phyloP scores from a whole-genome alignment of 352 stramenopile genomes.

The Pythium chondricola region DNA sequence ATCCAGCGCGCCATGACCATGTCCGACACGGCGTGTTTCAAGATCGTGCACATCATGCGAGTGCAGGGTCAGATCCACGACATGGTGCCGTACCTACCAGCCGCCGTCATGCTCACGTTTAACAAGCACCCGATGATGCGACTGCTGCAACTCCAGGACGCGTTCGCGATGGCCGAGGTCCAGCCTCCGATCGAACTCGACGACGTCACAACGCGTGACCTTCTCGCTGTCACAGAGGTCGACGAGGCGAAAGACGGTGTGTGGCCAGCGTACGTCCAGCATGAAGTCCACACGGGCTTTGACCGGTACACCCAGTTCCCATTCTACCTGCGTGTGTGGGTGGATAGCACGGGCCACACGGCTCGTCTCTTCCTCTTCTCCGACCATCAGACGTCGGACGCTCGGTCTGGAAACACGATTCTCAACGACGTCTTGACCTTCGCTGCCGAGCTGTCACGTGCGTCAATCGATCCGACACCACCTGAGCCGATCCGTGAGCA shows the following conservation, averaged over 20 bases:
- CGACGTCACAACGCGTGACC: conserved; percentile 19
- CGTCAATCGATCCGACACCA: conserved; percentile 13
- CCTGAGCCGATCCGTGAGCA: not conserved
- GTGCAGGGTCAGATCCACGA: conserved; percentile 26
- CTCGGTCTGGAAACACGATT: conserved; percentile 25
- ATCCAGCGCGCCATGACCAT: conserved; percentile 32
- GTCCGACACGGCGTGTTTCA: conserved; percentile 14
- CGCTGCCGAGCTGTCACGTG: conserved; percentile 11
- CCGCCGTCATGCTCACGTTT: conserved; percentile 27
- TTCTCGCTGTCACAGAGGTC: conserved; percentile 15
- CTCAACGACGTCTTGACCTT: conserved; percentile 33
- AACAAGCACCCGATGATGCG: conserved; percentile 43
- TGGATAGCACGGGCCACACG: conserved; percentile 15
- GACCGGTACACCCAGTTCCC: conserved; percentile 43
- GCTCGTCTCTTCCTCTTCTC: conserved; percentile 36
- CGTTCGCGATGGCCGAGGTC: conserved; percentile 34
- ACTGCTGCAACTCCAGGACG: conserved; percentile 25
- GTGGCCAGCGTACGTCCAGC: conserved; percentile 28
- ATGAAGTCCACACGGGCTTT: conserved; percentile 25
- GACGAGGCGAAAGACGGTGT: not conserved
- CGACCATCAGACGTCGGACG: conserved; percentile 43
- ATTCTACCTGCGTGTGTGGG: conserved; percentile 35
- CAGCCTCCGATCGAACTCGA: conserved; percentile 29
- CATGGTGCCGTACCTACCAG: conserved; percentile 25
- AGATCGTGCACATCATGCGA: conserved; percentile 25